Evolutionary conservation across 2,329 filamentous ascomycete genomes (phyloP), one percentile per base, ranked within the genome.

Genomic region (Pyrenophora teres): DNA sequence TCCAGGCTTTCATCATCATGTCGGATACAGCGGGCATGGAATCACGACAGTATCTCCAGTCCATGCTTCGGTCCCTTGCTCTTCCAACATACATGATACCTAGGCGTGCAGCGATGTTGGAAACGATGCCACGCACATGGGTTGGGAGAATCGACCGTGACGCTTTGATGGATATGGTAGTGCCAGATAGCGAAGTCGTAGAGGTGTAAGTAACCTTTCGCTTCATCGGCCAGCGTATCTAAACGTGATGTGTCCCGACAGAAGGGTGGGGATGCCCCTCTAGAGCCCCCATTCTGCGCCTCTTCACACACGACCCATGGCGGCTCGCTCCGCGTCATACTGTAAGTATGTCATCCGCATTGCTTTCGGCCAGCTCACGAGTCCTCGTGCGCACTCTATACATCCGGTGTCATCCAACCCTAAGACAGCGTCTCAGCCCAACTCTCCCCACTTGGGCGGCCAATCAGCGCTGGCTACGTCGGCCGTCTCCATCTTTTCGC

Each of bases 391-490:
- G 19, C 27, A 33, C 40, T 45, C 51, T 59, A 52, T 55, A 18
- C 33, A 59, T 68, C 64, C 66, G 65, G 66, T 65, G 60, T 64
- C 55, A 46, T 59, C 40, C 30, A 48, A 48, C 48, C 42, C 56
- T 58, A 50, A 63, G 61, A 63, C 67, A 65, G 48, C 69, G 57
- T 70, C 64, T 72, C 54, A 65, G 51, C 40, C 50, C 50, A 49
- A 45, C 46, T 15, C 43, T 53, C 65, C 64, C 68, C 66, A 68
- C 64, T 41, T 31, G 10, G 31, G 7, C 35, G 44, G 38, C 70
- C 70, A 72, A 73, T 73, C 60, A 70, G 54, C 45, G 43, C 21
- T 33, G 65, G 69, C 69, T 70, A 71, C 69, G 69, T 72, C 69
- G 63, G 66, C 54, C 60, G 62, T 60, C 65, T 52, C 55, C 62